Conservation (phyloP, 2,329 filamentous ascomycete genomes). For the Dactylonectria macrodidyma region DNA sequence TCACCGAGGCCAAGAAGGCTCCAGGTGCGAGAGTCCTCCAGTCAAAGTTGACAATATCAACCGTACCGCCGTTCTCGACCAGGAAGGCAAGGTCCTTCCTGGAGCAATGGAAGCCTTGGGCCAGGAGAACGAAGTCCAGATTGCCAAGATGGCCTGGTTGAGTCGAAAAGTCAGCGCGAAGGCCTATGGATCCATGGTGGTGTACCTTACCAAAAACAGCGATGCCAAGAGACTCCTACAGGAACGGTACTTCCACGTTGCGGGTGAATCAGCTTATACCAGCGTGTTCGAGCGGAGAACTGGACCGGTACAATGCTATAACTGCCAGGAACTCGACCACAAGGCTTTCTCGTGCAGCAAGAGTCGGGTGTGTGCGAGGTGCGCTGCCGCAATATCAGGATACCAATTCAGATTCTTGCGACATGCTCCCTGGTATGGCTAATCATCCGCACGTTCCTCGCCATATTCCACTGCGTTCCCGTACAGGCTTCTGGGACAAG, state of each 20-base stretch:
- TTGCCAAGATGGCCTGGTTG: conserved; percentile 40
- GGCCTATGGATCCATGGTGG: no score
- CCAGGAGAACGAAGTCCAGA: conserved; percentile 41
- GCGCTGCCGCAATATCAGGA: conserved; percentile 35
- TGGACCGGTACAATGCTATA: conserved; percentile 26
- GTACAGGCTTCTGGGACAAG: conserved; percentile 51
- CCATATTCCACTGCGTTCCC: conserved; percentile 53
- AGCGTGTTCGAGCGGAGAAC: not conserved
- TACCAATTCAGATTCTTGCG: conserved; percentile 48
- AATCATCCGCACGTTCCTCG: conserved; percentile 49
- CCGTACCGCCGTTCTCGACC: conserved; percentile 36
- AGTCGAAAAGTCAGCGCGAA: no score
- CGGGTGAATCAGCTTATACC: no score
- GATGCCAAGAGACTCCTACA: no score
- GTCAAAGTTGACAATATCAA: no score
- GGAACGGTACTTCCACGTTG: no score
- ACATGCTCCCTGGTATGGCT: conserved; percentile 46
- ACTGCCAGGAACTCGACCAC: conserved; percentile 21
- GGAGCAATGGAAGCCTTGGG: conserved; percentile 38
- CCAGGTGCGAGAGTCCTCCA: conserved; percentile 37
- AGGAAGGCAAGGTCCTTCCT: conserved; percentile 34
- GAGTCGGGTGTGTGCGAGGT: conserved; percentile 19
- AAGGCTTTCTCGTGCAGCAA: conserved; percentile 28
- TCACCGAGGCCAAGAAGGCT: conserved; percentile 14
- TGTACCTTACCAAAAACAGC: no score